Evolutionary conservation across 2,329 filamentous ascomycete species (phyloP), one percentile per base, ranked within the genome.

Genomic region (Escovopsis sp.): DNA sequence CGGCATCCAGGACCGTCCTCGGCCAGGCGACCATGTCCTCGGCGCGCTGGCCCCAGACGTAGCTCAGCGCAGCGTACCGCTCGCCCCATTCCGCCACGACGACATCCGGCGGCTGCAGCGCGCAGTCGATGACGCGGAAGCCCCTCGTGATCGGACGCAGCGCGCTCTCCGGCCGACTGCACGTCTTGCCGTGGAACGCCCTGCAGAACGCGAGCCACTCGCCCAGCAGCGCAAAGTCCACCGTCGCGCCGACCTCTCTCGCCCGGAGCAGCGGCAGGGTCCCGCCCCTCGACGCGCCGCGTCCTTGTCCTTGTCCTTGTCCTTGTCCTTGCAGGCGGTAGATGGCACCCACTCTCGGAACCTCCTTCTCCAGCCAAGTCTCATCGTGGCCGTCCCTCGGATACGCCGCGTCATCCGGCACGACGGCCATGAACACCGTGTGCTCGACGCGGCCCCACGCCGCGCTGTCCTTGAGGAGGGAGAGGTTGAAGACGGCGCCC

Each of bases 1-100:
- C 62, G 42, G 64, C 63, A 44, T 67, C 64, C 8, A 58, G 42
- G 39, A 67, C 60, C 6, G 63, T 64, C 37, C 59, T 55, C 29
- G 46, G 7, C 51, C 50, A 7, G 52, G 49, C 39, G 14, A 43
- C 34, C 33, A 40, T 14, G 15, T 43, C 42, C 14, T 40, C 38
- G 8, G 27, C 16, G 4, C 37, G 32, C 24, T 36, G 37, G 14
- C 62, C 62, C 54, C 62, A 65, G 27, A 67, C 64, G 47, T 68
- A 68, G 51, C 64, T 68, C 14, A 68, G 56, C 11, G 65, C 61
- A 3, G 65, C 49, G 37, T 68, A 68, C 20, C 35, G 33, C 14
- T 37, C 35, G 11, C 42, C 42, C 42, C 37, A 40, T 11, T 33
- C 16, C 16, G 34, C 35, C 14, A 20, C 16, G 5, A 40, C 31